Conservation (phyloP, 1,139 yeast genomes). For the Yamadazyma sp. region DNA sequence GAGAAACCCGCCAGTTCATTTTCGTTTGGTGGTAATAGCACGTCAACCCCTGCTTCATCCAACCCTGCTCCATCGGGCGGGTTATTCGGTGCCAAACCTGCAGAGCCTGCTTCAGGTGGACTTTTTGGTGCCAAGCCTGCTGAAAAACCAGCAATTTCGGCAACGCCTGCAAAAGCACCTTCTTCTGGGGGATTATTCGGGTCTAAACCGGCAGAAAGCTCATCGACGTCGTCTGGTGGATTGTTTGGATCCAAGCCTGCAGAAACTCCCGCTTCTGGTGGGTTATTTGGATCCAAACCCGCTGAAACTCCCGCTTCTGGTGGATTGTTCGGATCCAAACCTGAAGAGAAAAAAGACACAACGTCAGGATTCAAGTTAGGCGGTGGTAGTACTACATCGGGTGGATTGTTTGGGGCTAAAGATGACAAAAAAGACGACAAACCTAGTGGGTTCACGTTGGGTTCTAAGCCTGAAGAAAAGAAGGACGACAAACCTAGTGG, state of each 20-base stretch:
- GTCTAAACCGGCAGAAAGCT: constrained; percentile 16
- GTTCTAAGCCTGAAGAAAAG: constrained; percentile 22
- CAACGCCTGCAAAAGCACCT: constrained; percentile 16
- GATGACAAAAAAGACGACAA: constrained; percentile 17
- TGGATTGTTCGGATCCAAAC: constrained; percentile 24
- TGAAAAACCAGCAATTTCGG: constrained; percentile 16
- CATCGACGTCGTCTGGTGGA: constrained; percentile 7
- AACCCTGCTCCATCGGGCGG: constrained; percentile 11
- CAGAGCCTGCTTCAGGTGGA: constrained; percentile 11
- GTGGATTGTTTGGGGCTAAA: constrained; percentile 26
- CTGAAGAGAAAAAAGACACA: constrained; percentile 19
- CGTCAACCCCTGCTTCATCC: constrained; percentile 11
- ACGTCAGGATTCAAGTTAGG: constrained; percentile 7
- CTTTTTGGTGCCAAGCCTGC: constrained; percentile 23
- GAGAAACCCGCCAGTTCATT: constrained; percentile 22
- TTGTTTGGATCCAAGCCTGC: constrained; percentile 20
- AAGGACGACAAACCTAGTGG: constrained; percentile 22
- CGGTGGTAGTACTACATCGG: constrained; percentile 13
- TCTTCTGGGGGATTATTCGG: constrained; percentile 16
- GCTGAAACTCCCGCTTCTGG: constrained; percentile 15
- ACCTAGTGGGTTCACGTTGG: constrained; percentile 22
- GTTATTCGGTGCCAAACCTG: constrained; percentile 19
- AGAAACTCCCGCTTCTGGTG: constrained; percentile 13
- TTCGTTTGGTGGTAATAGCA: constrained; percentile 9
- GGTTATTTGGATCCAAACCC: constrained; percentile 26